phyloP scores from a whole-genome alignment of 225 moss, liverwort and hornwort genomes.

The Antitrichia curtipendula region DNA sequence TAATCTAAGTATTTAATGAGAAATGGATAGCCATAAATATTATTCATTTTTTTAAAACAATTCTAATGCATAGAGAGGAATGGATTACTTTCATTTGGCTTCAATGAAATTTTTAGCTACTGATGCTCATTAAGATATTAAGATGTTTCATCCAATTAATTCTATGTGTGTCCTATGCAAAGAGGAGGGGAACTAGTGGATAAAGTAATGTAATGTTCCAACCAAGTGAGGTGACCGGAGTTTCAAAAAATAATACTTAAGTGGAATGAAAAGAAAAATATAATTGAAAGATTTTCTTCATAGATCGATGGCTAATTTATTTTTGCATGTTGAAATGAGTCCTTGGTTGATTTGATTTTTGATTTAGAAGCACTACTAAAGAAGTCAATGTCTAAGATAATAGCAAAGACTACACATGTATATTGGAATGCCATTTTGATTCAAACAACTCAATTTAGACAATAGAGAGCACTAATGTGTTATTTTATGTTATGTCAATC shows the following conservation, averaged over 20 bases:
- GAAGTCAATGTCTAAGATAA: no score
- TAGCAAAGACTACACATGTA: no score
- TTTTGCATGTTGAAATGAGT: no score
- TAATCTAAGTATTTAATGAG: background rate
- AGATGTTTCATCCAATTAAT: background rate
- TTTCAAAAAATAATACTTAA: background rate
- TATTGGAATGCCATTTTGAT: background rate
- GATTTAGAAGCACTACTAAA: no score
- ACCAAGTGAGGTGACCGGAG: fast-evolving
- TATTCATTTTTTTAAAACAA: background rate
- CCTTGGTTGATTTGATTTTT: background rate
- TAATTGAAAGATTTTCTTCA: background rate
- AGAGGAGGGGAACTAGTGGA: fast-evolving
- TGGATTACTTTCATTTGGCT: background rate
- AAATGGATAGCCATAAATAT: background rate
- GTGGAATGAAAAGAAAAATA: fast-evolving
- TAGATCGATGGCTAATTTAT: background rate
- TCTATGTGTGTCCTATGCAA: fast-evolving
- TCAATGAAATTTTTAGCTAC: background rate
- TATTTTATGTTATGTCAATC: fast-evolving
- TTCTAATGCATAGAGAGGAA: background rate
- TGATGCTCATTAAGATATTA: background rate
- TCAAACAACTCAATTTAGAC: fast-evolving
- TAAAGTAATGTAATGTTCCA: background rate
- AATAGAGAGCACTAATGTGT: background rate